A percentile compares a stretch with the other conserved stretches of the same genome.
Evolutionary conservation across 257 asterid species (phyloP).

Genomic region (Lycium ferocissimum): DNA sequence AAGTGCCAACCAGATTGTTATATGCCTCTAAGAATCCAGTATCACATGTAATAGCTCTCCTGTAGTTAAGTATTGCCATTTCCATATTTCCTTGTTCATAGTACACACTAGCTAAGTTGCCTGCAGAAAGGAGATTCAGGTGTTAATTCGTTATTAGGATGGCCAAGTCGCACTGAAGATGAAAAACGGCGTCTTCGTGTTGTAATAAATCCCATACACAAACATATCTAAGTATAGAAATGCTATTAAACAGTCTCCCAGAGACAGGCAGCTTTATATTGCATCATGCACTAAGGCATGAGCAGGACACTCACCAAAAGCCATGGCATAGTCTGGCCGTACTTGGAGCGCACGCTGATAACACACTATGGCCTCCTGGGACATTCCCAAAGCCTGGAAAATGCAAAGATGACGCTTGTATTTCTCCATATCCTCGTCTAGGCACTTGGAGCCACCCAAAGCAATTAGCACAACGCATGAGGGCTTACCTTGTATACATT

Average conservation of each 20-base stretch:
- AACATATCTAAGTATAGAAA: neutral
- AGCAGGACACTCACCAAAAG: slow-evolving; percentile 71
- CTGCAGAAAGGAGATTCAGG: slow-evolving; percentile 51
- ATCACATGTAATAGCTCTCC: slow-evolving; percentile 94
- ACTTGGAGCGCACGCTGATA: slow-evolving; percentile 93
- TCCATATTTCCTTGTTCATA: slow-evolving; percentile 97
- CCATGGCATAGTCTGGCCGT: slow-evolving; percentile 93
- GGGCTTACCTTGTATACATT: slow-evolving; percentile 93
- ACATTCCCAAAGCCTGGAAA: slow-evolving; percentile 95
- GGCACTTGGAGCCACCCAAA: slow-evolving; percentile 57
- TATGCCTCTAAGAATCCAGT: slow-evolving; percentile 94
- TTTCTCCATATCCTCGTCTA: slow-evolving; percentile 58
- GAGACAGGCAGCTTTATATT: neutral
- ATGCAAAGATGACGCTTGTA: slow-evolving; percentile 60
- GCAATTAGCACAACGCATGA: slow-evolving; percentile 53
- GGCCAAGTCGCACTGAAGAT: slow-evolving; percentile 19
- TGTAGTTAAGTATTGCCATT: slow-evolving; percentile 89
- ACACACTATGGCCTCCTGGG: slow-evolving; percentile 90
- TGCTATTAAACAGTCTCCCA: neutral
- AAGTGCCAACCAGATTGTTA: slow-evolving; percentile 75
- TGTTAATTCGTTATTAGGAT: neutral
- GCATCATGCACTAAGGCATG: neutral
- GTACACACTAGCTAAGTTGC: slow-evolving; percentile 90
- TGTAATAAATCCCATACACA: neutral
- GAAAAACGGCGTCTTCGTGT: neutral